Conservation (phyloP, 768 basidiomycete genomes). For the Suillus brevipes region DNA sequence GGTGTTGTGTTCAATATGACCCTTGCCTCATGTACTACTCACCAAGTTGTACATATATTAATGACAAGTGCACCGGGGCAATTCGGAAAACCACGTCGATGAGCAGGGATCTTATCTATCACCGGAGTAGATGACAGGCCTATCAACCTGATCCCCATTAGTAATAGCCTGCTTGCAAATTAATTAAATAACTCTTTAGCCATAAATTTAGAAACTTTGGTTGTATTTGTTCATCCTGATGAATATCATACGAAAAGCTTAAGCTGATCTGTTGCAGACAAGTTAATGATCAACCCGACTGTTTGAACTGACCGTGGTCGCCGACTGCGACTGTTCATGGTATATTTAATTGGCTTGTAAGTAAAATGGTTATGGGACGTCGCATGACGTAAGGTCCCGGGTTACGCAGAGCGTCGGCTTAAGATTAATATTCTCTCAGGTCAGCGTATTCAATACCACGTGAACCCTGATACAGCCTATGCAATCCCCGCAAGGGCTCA, state of each 20-base stretch:
- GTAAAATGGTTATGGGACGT: not conserved
- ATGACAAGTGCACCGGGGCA: no score
- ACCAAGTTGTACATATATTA: no score
- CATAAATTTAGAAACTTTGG: no score
- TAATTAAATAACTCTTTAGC: no score
- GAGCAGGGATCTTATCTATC: no score
- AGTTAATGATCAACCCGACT: not conserved
- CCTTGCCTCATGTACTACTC: not conserved
- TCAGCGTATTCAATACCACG: no score
- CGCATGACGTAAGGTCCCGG: not conserved
- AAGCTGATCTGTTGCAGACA: not conserved
- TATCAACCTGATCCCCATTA: no score
- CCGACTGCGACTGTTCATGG: no score
- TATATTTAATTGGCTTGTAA: not conserved
- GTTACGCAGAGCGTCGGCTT: not conserved
- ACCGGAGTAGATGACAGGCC: no score
- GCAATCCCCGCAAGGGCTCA: not conserved
- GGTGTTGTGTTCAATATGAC: constrained; percentile 7
- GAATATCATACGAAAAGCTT: not conserved
- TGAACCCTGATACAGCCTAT: not conserved
- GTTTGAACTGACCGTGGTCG: not conserved
- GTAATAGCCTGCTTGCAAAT: no score
- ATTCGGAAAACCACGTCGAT: no score
- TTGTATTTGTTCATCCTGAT: no score
- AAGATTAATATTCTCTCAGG: not conserved